Evolutionary conservation across 164 flowering plant species (phyloP), one percentile per base, ranked within the genome.

Genomic region (Protea cynaroides): DNA sequence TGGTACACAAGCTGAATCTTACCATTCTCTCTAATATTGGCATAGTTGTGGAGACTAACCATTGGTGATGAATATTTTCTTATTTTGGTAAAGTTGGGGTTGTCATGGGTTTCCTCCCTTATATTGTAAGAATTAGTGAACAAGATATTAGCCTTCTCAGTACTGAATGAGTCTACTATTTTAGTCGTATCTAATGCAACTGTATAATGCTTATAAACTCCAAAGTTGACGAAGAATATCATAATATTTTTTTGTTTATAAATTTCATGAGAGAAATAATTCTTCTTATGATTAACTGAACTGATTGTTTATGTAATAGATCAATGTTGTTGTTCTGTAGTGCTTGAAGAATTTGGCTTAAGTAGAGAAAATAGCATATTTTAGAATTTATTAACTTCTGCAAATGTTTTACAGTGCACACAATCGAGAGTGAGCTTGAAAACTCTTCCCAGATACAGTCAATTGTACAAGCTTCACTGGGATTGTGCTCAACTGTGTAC

Each of bases 401-500:
- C 56, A 13, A 19, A 12, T 0, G 2, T 63, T 14, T 63, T 82
- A 81, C 92, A 93, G 98, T 93, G 72, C 98, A 93, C 82, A 71
- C 88, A 62, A 88, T 93, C 56, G 77, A 88, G 59, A 88, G 86
- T 63, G 97, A 93, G 78, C 96, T 93, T 10, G 88, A 90, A 63
- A 93, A 90, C 72, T 68, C 83, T 54, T 67, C 85, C 0, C 83
- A 79, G 61, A 90, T 93, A 22, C 81, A 71, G 69, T 44, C 78
- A 6, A 92, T 88, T 56, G 96, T 90, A 46, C 78, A 81, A 46
- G 66, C 87, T 19, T 74, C 98, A 8, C 86, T 93, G 66, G 82
- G 71, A 43, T 75, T 93, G 15, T 93, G 98, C 80, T 86, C 98
- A n/a, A 69, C 79, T 34, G 96, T 93, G 38, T 93, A 93, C 71